These are phyloP conservation scores for Phanerochaete carnosa DNA, from an alignment of 768 basidiomycete genomes.

Conservation along the genomic window DNA sequence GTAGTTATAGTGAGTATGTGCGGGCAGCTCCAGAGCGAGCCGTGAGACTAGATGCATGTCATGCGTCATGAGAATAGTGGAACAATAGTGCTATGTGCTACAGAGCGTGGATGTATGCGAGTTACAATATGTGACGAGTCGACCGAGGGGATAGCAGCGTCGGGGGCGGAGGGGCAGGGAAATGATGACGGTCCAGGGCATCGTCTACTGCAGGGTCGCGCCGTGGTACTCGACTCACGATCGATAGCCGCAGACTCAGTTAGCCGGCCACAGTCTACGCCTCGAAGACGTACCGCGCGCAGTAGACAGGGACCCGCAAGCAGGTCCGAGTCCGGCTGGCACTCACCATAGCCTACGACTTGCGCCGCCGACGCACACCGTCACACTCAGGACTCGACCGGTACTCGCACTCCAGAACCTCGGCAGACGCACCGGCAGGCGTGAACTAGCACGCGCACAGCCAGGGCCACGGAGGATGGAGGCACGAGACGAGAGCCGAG, in stretches of 20 bases:
- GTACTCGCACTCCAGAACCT: background rate
- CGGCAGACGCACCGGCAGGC: slow-evolving; percentile 16
- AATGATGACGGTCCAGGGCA: slow-evolving; percentile 9
- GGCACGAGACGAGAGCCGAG: slow-evolving; percentile 15
- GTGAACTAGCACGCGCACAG: slow-evolving; percentile 24
- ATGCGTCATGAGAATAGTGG: slow-evolving; percentile 8
- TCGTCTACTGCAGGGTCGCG: background rate
- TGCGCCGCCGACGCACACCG: slow-evolving; percentile 1
- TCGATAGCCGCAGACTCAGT: background rate
- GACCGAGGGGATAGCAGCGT: slow-evolving; percentile 13
- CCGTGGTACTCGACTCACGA: background rate
- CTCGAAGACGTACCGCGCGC: background rate
- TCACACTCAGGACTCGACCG: background rate
- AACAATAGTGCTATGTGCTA: slow-evolving; percentile 1
- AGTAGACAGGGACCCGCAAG: slow-evolving; percentile 13
- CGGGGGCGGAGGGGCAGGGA: background rate
- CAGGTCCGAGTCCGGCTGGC: slow-evolving; percentile 15
- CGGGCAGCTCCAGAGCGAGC: slow-evolving; percentile 15
- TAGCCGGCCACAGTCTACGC: background rate
- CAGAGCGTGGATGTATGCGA: background rate
- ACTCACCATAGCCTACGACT: slow-evolving; percentile 17
- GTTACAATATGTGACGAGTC: slow-evolving; percentile 7
- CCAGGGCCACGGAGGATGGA: slow-evolving; percentile 8
- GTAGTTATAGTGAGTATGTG: background rate
- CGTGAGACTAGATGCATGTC: slow-evolving; percentile 7